Base-by-base conservation (phyloP, 257 asterid species). In the Rubia yunnanensis region DNA sequence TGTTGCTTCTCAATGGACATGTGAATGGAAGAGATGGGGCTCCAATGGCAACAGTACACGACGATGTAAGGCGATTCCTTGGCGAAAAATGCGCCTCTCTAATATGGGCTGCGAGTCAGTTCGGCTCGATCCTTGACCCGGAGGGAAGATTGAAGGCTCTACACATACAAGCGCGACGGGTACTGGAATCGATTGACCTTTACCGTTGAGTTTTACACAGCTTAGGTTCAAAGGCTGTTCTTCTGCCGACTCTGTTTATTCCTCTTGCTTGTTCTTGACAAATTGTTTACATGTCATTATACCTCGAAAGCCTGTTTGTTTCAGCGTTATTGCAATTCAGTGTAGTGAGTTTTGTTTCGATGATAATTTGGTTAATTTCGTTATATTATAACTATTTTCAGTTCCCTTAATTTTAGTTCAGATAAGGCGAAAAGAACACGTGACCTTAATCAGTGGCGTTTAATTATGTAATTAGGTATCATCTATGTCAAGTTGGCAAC, bases 71-170 rank as follows among this genome's bases (percentile, higher is more conserved):
- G 82, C 88, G 77, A 70, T 88, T 78, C 72, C 86, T 90, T 0
- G 97, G 96, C 13, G 97, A 90, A 64, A 86, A 90, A 80, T 76
- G 95, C 3, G 99, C 95, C 64, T 90, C 97, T 27, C 81, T 94
- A 73, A 86, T 94, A 77, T 94, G 99, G 97, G 97, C 97, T 36
- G 96, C 96, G 28, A 86, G 95, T 77, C 95, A 90, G 66, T 83
- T 87, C 10, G 97, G 87, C 73, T 87, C 95, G 24, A 90, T 95
- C 57, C 88, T 86, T 46, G 88, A 86, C 80, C 88, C 95, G 2
- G 92, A 87, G 61, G 82, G 88, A 73, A 82, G 97, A 74, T 58
- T 86, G 72, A 84, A 94, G n/a, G 85, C 96, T 65, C 70, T 94
- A 72, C 88, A 90, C 38, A 83, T 89, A 73, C 96, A 87, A 83